Conservation (phyloP, 2,329 filamentous ascomycete genomes). For the Hypoxylon sp. region DNA sequence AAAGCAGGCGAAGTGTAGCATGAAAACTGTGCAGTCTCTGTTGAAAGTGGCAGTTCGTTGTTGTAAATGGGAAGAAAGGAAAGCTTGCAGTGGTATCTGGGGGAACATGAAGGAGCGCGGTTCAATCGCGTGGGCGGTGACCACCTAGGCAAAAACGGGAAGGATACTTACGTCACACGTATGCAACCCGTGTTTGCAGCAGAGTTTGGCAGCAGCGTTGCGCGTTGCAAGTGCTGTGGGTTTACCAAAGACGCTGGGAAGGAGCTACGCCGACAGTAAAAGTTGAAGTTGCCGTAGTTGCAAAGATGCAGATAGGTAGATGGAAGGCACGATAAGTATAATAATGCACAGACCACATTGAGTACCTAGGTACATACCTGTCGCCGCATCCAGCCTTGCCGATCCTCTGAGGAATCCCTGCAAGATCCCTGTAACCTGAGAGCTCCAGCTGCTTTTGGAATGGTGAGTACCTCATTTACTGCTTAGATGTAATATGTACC, state of each 20-base stretch:
- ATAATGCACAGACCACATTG: conserved; percentile 29
- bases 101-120: not conserved
- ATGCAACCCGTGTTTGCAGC: conserved; percentile 11
- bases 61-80: conserved; percentile 1
- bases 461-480: not conserved
- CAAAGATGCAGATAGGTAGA: not conserved
- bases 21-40: not conserved
- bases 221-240: conserved; percentile 11
- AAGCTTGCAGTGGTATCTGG: not conserved
- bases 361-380: conserved; percentile 4
- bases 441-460: not conserved
- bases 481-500: not conserved
- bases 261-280: conserved; percentile 33
- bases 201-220: conserved; percentile 16
- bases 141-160: not conserved
- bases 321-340: conserved; percentile 3
- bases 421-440: conserved; percentile 7
- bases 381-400: conserved; percentile 40
- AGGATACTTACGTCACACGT: conserved; percentile 21
- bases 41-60: conserved; percentile 1
- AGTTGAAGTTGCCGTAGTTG: conserved; percentile 32
- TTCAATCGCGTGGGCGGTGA: not conserved
- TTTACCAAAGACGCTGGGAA: conserved; percentile 28
- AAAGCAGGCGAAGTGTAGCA: conserved; percentile 3
- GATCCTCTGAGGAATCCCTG: conserved; percentile 10